Conservation (phyloP, 305 asterid species). For the Fraxinus nigra region DNA sequence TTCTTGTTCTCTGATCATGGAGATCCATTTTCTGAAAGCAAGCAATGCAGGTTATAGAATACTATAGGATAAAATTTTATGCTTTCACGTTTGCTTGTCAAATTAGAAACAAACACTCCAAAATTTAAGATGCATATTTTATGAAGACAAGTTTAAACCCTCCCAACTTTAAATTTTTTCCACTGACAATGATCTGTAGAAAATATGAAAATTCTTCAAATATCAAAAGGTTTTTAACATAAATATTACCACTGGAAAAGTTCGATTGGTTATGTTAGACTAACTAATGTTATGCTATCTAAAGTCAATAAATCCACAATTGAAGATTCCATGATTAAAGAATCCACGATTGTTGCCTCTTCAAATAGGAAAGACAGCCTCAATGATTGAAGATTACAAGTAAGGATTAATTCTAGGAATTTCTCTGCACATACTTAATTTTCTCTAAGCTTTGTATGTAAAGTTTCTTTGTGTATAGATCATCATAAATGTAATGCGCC, state of each 20-base stretch:
- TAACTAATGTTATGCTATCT: background rate
- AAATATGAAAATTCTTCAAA: background rate
- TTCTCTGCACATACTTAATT: background rate
- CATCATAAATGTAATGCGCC: background rate
- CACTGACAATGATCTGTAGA: background rate
- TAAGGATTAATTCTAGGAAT: background rate
- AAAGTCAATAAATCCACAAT: background rate
- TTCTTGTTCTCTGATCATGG: slow-evolving; percentile 92
- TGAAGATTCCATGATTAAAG: background rate
- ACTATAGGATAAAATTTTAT: slow-evolving; percentile 13
- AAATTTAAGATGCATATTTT: background rate
- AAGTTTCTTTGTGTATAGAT: background rate
- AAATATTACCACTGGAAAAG: background rate
- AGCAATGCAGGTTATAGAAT: slow-evolving; percentile 23
- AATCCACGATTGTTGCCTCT: background rate
- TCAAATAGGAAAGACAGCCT: background rate
- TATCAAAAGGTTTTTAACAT: slow-evolving; percentile 14
- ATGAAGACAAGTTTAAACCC: background rate
- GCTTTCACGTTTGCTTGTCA: background rate
- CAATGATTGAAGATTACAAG: background rate
- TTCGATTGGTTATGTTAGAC: background rate
- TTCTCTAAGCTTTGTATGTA: background rate
- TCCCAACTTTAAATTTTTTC: slow-evolving; percentile 4
- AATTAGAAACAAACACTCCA: background rate
- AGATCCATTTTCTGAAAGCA: slow-evolving; percentile 82